Evolutionary conservation across 768 basidiomycete genomes (phyloP).

Genomic region (Lentinula sp.): DNA sequence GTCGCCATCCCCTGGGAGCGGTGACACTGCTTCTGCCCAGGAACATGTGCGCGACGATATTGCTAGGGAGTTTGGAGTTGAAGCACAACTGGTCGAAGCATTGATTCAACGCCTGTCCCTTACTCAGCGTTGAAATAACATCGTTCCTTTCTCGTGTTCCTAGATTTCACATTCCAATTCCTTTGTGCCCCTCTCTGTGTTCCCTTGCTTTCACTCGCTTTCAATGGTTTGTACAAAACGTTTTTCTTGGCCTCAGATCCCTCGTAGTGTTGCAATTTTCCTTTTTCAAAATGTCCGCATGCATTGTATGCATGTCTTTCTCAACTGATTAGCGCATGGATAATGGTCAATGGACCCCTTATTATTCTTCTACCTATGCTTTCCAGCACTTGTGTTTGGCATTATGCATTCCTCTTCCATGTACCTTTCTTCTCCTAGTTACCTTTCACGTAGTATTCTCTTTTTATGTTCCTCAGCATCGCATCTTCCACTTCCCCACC

Average conservation of each 20-base stretch:
- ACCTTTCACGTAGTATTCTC: neutral
- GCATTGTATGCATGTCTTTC: neutral
- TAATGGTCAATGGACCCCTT: neutral
- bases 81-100: conserved; percentile 3
- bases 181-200: neutral
- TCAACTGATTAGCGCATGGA: neutral
- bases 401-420: neutral
- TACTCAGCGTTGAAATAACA: neutral
- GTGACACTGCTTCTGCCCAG: neutral
- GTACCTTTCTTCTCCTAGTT: neutral
- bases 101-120: neutral
- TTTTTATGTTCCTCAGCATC: neutral
- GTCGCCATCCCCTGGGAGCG: neutral
- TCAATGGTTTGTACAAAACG: neutral
- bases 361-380: neutral
- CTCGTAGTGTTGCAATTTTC: neutral
- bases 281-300: neutral
- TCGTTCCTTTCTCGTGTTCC: neutral
- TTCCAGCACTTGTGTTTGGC: neutral
- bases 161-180: neutral
- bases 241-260: neutral
- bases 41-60: neutral
- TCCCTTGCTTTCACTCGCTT: neutral
- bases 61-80: conserved; percentile 8
- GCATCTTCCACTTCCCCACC: neutral